Conservation (phyloP, 1,284 basidiomycete species). For the Leucoagaricus sp. region DNA sequence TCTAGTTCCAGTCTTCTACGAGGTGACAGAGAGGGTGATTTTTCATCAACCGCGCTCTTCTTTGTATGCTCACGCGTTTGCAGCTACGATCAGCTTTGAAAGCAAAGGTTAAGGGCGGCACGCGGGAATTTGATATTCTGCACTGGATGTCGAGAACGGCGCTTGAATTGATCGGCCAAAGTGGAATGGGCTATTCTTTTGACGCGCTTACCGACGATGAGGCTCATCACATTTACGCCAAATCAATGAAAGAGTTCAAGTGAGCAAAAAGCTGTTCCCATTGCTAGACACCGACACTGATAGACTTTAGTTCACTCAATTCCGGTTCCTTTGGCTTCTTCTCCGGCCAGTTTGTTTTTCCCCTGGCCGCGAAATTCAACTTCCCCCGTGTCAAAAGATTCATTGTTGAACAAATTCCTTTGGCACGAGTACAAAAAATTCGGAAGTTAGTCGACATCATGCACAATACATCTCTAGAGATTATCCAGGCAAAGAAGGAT, state of each 20-base stretch:
- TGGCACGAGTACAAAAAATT: slow-evolving; percentile 27
- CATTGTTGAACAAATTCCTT: slow-evolving; percentile 31
- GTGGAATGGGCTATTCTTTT: slow-evolving; percentile 33
- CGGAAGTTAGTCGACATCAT: slow-evolving; percentile 33
- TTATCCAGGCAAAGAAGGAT: slow-evolving; percentile 35
- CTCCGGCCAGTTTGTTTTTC: neutral
- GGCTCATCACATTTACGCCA: slow-evolving; percentile 23
- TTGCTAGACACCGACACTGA: too few species aligned
- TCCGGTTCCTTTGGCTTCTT: slow-evolving; percentile 2
- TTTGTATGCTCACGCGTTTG: neutral
- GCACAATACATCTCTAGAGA: slow-evolving; percentile 31
- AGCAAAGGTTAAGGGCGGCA: slow-evolving; percentile 23
- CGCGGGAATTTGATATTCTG: slow-evolving; percentile 31
- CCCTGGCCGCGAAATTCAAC: neutral
- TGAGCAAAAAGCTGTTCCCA: slow-evolving; percentile 19
- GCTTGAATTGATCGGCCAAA: slow-evolving; percentile 33
- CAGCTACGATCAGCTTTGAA: slow-evolving; percentile 24
- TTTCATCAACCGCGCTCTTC: neutral
- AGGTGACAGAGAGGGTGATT: slow-evolving; percentile 28
- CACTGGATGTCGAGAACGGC: slow-evolving; percentile 32
- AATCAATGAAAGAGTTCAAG: slow-evolving; percentile 26
- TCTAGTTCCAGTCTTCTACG: slow-evolving; percentile 32
- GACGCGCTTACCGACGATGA: slow-evolving; percentile 27
- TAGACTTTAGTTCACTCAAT: neutral
- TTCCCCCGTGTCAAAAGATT: slow-evolving; percentile 18